Evolutionary conservation across 768 basidiomycete genomes (phyloP), one percentile per base, ranked within the genome.

Genomic region (Tylopilus cervinicoccineus): DNA sequence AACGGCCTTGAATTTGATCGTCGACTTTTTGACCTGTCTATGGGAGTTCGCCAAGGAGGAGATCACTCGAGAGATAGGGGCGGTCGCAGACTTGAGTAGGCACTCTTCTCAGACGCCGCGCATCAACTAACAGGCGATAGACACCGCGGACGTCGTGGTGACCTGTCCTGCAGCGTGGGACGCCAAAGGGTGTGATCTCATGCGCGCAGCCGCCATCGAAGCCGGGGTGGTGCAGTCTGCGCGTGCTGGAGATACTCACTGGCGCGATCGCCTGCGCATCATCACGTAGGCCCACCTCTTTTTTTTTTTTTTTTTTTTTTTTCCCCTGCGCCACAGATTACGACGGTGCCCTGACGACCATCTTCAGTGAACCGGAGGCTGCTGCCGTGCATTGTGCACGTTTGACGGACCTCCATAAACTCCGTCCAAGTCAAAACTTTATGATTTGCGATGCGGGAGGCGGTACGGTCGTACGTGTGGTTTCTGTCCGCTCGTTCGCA

Each of bases 101-200:
- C 65, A 38, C 44, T 43, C 27, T 45, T 28, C 50, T 48, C 20
- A 17, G 28, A n/a, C 8, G 23, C 33, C 10, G n/a, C 10, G 5
- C 13, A 2, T 47, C 26, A 48, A n/a, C 52, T 47, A 36, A 53
- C 22, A 39, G 45, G 13, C 32, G 31, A 43, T 57, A 92, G 91
- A 88, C 63, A 74, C 83, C 33, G 90, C 88, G 47, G 86, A 90
- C 57, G 87, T 93, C 6, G 86, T 86, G 76, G 69, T 93, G 47
- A 92, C 88, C 3, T 90, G 92, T 5, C 91, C 91, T 45, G 91
- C 91, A 13, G 91, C 90, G 17, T 93, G 90, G 91, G 90, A 93
- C 62, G 88, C 85, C 1, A 83, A 76, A 53, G 90, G 88, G 0
- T 90, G 86, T 58, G 83, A 85, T 50, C 76, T 91, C 56, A 93